Conservation (phyloP, 352 stramenopile genomes). For the Blastocystis sp. region DNA sequence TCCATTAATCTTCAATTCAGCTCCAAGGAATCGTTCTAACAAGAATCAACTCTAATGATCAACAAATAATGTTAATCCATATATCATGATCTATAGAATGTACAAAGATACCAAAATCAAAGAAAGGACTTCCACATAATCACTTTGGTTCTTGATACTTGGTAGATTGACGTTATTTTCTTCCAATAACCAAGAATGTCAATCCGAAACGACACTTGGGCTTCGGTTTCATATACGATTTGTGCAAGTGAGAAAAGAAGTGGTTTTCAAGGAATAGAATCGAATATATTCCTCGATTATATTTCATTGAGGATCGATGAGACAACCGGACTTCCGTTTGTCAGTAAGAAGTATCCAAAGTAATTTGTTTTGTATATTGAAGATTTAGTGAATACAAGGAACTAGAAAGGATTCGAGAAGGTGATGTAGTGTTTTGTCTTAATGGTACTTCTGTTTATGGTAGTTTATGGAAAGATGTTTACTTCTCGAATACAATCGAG, state of each 20-base stretch:
- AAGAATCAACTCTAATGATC: no score
- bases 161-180: no score
- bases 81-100: no score
- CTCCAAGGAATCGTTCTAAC: no score
- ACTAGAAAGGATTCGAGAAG: neutral
- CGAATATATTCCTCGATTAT: neutral
- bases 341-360: neutral
- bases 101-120: no score
- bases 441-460: neutral
- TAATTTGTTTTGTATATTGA: neutral
- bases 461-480: neutral
- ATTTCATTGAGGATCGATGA: neutral
- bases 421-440: slow-evolving; percentile 28
- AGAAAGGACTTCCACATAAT: no score
- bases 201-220: slow-evolving; percentile 15
- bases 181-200: no score
- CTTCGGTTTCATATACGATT: neutral
- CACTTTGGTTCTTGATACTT: no score
- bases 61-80: no score
- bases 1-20: no score
- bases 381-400: neutral
- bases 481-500: neutral
- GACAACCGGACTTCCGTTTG: neutral
- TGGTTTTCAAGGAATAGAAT: neutral
- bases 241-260: neutral